These are phyloP conservation scores for Opeltia flavorubescens DNA, from an alignment of 495 filamentous ascomycete species.

Conservation along the genomic window DNA sequence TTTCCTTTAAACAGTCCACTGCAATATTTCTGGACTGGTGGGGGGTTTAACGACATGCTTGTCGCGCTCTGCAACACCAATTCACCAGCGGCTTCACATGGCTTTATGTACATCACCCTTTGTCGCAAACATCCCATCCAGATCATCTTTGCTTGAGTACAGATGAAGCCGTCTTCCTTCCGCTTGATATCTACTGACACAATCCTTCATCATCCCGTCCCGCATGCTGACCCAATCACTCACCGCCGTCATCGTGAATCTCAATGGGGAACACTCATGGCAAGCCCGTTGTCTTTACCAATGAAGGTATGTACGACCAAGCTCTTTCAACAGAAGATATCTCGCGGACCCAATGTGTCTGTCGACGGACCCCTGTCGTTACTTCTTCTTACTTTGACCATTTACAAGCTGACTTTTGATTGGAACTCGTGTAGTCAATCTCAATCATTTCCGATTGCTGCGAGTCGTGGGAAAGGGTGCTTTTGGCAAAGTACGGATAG, in stretches of 20 bases:
- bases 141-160: neutral
- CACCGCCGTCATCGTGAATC: slow-evolving; percentile 5
- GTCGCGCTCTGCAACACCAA: too few species aligned
- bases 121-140: neutral
- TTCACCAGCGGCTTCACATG: slow-evolving; percentile 1
- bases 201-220: neutral
- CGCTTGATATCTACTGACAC: neutral
- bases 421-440: slow-evolving; percentile 52
- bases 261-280: slow-evolving; percentile 89
- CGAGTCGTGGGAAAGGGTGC: slow-evolving; percentile 95
- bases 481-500: slow-evolving; percentile 96
- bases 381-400: neutral
- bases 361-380: neutral
- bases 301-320: slow-evolving; percentile 61
- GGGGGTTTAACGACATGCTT: too few species aligned
- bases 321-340: neutral
- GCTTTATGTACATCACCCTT: neutral
- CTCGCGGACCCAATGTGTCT: neutral
- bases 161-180: neutral
- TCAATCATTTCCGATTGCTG: slow-evolving; percentile 91
- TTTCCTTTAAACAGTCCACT: too few species aligned
- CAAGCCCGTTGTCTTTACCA: slow-evolving; percentile 81
- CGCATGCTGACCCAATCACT: neutral
- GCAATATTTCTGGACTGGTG: too few species aligned
- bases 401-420: slow-evolving; percentile 7